A percentile compares a stretch with the other conserved stretches of the same genome.
phyloP scores from a whole-genome alignment of 2,329 filamentous ascomycete genomes.

The Ampelomyces quisqualis region DNA sequence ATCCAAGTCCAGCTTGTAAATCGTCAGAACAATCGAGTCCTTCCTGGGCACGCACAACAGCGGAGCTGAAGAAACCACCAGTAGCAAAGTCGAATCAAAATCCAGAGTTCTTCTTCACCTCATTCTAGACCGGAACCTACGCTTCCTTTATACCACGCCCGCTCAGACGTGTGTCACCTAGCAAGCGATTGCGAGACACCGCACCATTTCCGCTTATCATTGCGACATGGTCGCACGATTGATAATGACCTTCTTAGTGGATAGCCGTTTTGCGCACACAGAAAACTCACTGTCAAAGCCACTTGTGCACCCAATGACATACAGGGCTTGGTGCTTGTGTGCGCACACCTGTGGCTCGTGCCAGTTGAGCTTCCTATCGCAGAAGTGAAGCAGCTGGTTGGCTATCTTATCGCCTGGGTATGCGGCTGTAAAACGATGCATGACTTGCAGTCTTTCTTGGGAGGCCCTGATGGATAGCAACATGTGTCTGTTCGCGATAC shows the following conservation, averaged over 20 bases:
- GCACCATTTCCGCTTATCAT: constrained; percentile 39
- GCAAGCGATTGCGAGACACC: constrained; percentile 19
- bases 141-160: constrained; percentile 8
- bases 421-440: constrained; percentile 17
- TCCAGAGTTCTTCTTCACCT: background rate
- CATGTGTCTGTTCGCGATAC: too few relatives aligned
- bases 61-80: constrained; percentile 8
- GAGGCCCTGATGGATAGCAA: constrained; percentile 21
- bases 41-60: constrained; percentile 8
- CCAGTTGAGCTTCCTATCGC: constrained; percentile 39
- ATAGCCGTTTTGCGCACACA: background rate
- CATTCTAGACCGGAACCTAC: too few relatives aligned
- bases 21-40: background rate
- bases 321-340: constrained; percentile 5
- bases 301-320: constrained; percentile 26
- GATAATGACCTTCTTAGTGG: constrained; percentile 40
- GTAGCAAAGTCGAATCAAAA: background rate
- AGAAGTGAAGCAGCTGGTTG: constrained; percentile 23
- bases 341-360: constrained; percentile 9
- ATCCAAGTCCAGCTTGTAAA: background rate
- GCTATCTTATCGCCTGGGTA: constrained; percentile 31
- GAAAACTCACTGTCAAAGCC: constrained; percentile 13
- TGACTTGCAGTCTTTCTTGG: constrained; percentile 23
- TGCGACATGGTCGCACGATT: constrained; percentile 39
- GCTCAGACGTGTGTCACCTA: background rate